phyloP scores from a whole-genome alignment of 2,329 filamentous ascomycete species.

The Claviceps pazoutovae region DNA sequence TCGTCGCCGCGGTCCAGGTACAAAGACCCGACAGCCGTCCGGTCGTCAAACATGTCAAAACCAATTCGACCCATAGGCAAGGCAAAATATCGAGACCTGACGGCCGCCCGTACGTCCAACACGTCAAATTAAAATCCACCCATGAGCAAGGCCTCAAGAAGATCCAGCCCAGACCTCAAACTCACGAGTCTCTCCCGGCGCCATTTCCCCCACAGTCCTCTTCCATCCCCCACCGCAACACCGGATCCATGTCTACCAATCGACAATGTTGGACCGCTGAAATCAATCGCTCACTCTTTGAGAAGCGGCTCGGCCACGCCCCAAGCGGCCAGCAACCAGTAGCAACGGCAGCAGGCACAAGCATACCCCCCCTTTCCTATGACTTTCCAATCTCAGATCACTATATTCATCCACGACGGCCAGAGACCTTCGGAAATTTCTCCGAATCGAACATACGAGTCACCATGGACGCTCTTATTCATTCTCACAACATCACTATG shows the following conservation, averaged over 20 bases:
- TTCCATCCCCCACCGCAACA: no score
- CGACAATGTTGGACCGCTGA: background rate
- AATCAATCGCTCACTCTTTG: background rate
- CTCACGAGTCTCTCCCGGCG: background rate
- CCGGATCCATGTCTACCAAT: background rate
- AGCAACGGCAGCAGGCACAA: background rate
- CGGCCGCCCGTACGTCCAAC: background rate
- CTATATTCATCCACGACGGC: background rate
- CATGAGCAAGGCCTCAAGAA: background rate
- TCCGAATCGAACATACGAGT: conserved; percentile 2
- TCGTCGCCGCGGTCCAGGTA: background rate
- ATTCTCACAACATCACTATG: background rate
- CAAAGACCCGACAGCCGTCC: background rate
- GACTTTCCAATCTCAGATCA: background rate
- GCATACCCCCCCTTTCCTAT: no score
- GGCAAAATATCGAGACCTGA: background rate
- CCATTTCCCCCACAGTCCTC: background rate
- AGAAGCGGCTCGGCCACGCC: background rate
- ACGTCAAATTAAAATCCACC: background rate
- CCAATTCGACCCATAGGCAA: background rate
- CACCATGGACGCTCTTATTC: conserved; percentile 1
- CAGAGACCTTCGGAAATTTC: background rate
- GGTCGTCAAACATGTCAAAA: background rate
- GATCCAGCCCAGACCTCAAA: background rate
- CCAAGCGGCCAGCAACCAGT: background rate